phyloP scores from a whole-genome alignment of 164 flowering plant species.

The Houttuynia cordata region DNA sequence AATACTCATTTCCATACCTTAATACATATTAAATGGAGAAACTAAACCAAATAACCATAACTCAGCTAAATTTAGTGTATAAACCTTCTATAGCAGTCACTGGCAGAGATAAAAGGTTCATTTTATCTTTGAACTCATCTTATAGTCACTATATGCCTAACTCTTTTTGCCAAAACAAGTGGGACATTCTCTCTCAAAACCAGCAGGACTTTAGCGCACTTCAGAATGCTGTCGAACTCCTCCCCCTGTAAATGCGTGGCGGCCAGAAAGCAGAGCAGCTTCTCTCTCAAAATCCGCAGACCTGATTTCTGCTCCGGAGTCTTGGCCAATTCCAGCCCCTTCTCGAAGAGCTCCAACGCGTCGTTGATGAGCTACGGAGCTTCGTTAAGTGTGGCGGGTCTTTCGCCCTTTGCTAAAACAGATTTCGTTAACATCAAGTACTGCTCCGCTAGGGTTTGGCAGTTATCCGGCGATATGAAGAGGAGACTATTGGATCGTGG shows the following conservation, averaged over 20 bases:
- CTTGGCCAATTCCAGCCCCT: constrained; percentile 40
- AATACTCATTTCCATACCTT: no score
- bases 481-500: constrained; percentile 57
- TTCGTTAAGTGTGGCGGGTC: constrained; percentile 16
- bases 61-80: no score
- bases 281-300: constrained; percentile 37
- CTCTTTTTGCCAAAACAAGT: not conserved
- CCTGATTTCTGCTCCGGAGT: constrained; percentile 28
- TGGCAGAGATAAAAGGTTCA: no score
- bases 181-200: no score
- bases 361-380: constrained; percentile 79
- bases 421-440: constrained; percentile 59
- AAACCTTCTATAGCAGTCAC: no score
- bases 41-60: no score
- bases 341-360: constrained; percentile 69
- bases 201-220: constrained; percentile 74
- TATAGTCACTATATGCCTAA: no score
- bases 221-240: constrained; percentile 81
- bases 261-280: constrained; percentile 68
- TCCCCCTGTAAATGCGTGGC: constrained; percentile 72
- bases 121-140: no score
- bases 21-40: no score
- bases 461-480: constrained; percentile 44
- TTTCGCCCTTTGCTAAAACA: constrained; percentile 25
- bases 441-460: constrained; percentile 45